phyloP scores from a whole-genome alignment of 2,329 filamentous ascomycete species.

The Fusarium nematophilum region DNA sequence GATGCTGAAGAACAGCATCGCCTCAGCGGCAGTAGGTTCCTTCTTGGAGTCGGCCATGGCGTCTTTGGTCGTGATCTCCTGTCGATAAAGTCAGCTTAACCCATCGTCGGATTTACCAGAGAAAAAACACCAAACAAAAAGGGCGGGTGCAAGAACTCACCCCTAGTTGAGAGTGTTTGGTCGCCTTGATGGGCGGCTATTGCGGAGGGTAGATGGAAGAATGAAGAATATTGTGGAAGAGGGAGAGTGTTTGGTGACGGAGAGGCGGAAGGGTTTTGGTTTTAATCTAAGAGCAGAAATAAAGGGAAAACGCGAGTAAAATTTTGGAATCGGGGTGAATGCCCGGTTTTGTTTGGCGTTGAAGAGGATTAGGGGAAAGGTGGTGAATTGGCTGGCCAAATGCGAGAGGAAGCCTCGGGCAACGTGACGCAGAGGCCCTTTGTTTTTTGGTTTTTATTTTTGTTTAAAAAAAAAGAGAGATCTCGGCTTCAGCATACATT shows the following conservation, averaged over 20 bases:
- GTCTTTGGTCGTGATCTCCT: slow-evolving; percentile 7
- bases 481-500: background rate
- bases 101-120: background rate
- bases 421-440: background rate
- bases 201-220: background rate
- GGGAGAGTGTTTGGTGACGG: background rate
- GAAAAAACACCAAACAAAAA: background rate
- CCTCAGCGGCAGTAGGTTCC: slow-evolving; percentile 54
- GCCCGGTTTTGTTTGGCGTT: background rate
- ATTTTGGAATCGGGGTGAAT: slow-evolving; percentile 1
- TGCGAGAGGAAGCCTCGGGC: background rate
- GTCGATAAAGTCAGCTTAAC: slow-evolving; percentile 4
- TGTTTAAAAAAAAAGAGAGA: too few species aligned
- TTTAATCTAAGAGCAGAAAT: background rate
- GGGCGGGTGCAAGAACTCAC: background rate
- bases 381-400: background rate
- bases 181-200: background rate
- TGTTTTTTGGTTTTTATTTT: too few species aligned
- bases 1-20: slow-evolving; percentile 58
- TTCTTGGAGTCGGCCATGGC: slow-evolving; percentile 50
- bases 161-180: background rate
- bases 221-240: background rate
- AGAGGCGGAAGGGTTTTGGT: background rate
- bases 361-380: background rate
- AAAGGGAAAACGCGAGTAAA: slow-evolving; percentile 5